Evolutionary conservation across 2,329 filamentous ascomycete species (phyloP).

Genomic region (Beauveria varroae): DNA sequence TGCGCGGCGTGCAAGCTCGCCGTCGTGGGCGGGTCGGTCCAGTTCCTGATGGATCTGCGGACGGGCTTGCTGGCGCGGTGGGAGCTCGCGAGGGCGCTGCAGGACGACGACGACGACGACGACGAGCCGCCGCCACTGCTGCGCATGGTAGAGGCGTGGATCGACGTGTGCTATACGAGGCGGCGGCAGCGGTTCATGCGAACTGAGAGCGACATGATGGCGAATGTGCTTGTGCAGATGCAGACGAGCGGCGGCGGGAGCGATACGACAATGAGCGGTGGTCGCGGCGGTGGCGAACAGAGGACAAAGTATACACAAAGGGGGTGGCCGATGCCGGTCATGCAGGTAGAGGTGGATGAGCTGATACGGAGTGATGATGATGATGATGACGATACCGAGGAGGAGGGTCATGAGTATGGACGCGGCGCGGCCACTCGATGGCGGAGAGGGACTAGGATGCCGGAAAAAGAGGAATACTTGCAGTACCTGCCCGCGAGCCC

Average conservation of each 20-base stretch:
- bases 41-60: slow-evolving; percentile 37
- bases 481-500: not conserved
- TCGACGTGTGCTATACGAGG: not conserved
- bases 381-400: not conserved
- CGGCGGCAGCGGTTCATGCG: not conserved
- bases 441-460: not conserved
- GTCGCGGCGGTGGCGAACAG: not conserved
- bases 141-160: slow-evolving; percentile 32
- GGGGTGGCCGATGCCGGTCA: not conserved
- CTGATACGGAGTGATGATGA: not conserved
- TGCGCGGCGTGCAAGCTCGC: slow-evolving; percentile 50
- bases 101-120: not conserved
- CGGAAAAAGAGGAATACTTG: not conserved
- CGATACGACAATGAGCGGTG: not conserved
- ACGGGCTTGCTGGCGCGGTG: slow-evolving; percentile 34
- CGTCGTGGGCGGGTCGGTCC: slow-evolving; percentile 35
- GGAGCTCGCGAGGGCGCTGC: not conserved
- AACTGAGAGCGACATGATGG: slow-evolving; percentile 2
- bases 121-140: slow-evolving; percentile 21
- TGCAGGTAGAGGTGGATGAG: not conserved
- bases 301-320: not conserved
- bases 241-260: not conserved
- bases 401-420: not conserved
- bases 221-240: not conserved
- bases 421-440: not conserved